These are phyloP conservation scores for Mycena vitilis DNA, from an alignment of 768 basidiomycete species.

Conservation along the genomic window DNA sequence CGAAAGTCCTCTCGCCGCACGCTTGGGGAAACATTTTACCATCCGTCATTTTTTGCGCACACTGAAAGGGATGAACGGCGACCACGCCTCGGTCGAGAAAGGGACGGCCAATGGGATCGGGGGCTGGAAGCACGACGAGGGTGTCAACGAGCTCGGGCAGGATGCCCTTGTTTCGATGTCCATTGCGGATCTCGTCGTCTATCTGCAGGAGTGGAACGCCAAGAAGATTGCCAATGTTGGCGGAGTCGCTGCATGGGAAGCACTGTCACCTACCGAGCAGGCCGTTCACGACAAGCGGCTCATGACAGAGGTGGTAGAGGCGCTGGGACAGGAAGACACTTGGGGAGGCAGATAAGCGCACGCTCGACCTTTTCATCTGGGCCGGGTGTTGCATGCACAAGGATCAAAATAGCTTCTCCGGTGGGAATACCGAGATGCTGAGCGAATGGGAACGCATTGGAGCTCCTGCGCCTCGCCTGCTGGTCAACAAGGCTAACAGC, in stretches of 20 bases:
- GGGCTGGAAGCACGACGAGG: background rate
- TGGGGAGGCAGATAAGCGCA: background rate
- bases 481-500: slow-evolving; percentile 20
- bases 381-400: slow-evolving; percentile 52
- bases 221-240: slow-evolving; percentile 12
- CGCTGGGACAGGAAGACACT: slow-evolving; percentile 7
- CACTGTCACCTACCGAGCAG: background rate
- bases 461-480: slow-evolving; percentile 12
- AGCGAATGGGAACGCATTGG: slow-evolving; percentile 39
- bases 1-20: background rate
- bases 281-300: background rate
- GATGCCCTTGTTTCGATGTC: background rate
- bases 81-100: background rate
- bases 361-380: slow-evolving; percentile 44
- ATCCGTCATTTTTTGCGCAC: background rate
- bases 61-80: slow-evolving; percentile 26
- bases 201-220: slow-evolving; percentile 13
- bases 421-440: slow-evolving; percentile 42
- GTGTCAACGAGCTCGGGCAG: background rate
- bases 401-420: slow-evolving; percentile 48
- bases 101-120: background rate
- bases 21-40: background rate
- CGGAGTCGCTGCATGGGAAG: slow-evolving; percentile 1
- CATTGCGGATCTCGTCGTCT: background rate
- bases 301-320: background rate